These are phyloP conservation scores for Parietichytrium sp. DNA, from an alignment of 108 stramenopile genomes.

Conservation along the genomic window DNA sequence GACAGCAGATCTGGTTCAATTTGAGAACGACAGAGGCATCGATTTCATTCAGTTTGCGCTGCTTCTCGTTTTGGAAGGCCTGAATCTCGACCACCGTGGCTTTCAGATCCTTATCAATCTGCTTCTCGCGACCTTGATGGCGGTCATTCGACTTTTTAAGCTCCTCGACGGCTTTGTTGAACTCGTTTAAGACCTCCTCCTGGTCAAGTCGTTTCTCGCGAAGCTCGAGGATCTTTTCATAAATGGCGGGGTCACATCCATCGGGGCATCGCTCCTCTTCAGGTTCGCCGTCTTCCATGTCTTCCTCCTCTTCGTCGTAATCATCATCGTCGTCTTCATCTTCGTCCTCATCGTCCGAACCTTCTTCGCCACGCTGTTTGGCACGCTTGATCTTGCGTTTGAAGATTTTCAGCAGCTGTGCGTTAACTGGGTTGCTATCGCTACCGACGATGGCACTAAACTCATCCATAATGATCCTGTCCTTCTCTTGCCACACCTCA, in stretches of 20 bases:
- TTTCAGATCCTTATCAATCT: conserved; percentile 61
- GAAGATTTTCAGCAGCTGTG: conserved; percentile 60
- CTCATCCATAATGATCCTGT: conserved; percentile 46
- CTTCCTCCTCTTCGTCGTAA: conserved; percentile 58
- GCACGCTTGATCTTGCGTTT: conserved; percentile 60
- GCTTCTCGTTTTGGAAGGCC: conserved; percentile 67
- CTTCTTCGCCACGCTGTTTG: conserved; percentile 45
- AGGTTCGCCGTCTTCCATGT: conserved; percentile 60
- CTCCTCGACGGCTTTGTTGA: conserved; percentile 59
- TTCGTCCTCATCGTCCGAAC: conserved; percentile 49
- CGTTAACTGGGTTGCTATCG: conserved; percentile 44
- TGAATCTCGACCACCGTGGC: conserved; percentile 55
- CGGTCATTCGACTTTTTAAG: conserved; percentile 56
- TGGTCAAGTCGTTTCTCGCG: conserved; percentile 64
- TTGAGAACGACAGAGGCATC: conserved; percentile 16
- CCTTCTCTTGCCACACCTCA: conserved; percentile 48
- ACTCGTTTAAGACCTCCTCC: conserved; percentile 56
- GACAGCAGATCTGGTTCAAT: conserved; percentile 30
- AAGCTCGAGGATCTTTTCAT: conserved; percentile 64
- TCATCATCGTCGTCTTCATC: conserved; percentile 52
- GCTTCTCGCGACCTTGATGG: conserved; percentile 45
- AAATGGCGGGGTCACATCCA: conserved; percentile 57
- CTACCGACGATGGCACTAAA: conserved; percentile 49
- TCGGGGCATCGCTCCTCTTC: conserved; percentile 65
- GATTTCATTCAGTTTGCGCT: conserved; percentile 55